phyloP scores from a whole-genome alignment of 139 green algal genomes.

The Coelastrella sp. region DNA sequence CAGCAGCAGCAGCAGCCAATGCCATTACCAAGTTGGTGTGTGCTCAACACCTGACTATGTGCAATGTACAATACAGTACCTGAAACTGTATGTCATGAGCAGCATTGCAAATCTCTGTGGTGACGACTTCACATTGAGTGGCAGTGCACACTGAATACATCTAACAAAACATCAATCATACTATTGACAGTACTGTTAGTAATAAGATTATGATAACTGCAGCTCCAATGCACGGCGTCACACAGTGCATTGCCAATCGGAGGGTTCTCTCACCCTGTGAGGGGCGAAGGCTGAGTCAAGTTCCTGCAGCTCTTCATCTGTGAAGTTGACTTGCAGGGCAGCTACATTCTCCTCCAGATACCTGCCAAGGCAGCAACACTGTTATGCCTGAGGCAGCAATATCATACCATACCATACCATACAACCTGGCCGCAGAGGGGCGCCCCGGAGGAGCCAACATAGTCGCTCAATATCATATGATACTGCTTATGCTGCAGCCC shows the following conservation, averaged over 20 bases:
- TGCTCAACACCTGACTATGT: too few species aligned
- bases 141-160: too few species aligned
- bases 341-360: conserved; percentile 17
- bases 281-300: not conserved
- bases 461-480: not conserved
- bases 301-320: not conserved
- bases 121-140: too few species aligned
- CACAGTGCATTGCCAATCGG: not conserved
- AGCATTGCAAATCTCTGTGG: too few species aligned
- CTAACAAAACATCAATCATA: too few species aligned
- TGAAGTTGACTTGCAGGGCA: not conserved
- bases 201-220: not conserved
- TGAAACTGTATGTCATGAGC: too few species aligned
- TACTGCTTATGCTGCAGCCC: too few species aligned
- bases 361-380: not conserved
- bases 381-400: not conserved
- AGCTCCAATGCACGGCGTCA: not conserved
- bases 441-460: too few species aligned
- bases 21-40: not conserved
- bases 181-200: too few species aligned
- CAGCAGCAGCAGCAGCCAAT: not conserved
- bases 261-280: not conserved
- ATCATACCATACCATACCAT: not conserved
- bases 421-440: too few species aligned
- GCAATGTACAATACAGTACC: too few species aligned